These are phyloP conservation scores for Umbilicaria muhlenbergii DNA, from an alignment of 495 filamentous ascomycete genomes.

Conservation along the genomic window DNA sequence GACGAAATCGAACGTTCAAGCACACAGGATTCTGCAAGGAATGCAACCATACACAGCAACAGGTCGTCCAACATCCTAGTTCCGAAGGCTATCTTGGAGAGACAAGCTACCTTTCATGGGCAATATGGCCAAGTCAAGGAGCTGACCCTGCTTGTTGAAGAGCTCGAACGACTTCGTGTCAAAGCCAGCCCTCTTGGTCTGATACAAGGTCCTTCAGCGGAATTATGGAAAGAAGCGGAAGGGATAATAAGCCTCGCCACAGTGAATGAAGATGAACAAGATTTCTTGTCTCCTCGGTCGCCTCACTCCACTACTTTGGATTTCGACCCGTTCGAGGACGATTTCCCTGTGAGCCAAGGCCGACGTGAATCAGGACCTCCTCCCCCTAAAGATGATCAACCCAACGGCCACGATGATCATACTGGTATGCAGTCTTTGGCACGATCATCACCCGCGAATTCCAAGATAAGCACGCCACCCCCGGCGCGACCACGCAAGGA, in stretches of 20 bases:
- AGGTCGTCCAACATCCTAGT: slow-evolving; percentile 48
- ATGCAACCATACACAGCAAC: slow-evolving; percentile 14
- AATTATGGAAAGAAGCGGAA: slow-evolving; percentile 74
- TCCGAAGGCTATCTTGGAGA: slow-evolving; percentile 66
- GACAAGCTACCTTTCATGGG: slow-evolving; percentile 69
- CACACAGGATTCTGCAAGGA: slow-evolving; percentile 11
- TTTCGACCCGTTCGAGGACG: slow-evolving; percentile 45
- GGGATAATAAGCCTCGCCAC: slow-evolving; percentile 76
- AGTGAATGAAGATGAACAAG: slow-evolving; percentile 57
- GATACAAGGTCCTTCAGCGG: slow-evolving; percentile 40
- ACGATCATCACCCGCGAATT: slow-evolving; percentile 2
- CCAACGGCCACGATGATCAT: slow-evolving; percentile 1
- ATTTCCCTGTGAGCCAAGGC: slow-evolving; percentile 21
- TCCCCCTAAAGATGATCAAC: slow-evolving; percentile 6
- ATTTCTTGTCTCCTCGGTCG: slow-evolving; percentile 30
- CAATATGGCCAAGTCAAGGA: slow-evolving; percentile 81
- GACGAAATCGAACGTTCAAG: slow-evolving; percentile 32
- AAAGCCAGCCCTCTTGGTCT: slow-evolving; percentile 51
- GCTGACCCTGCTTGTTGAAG: slow-evolving; percentile 64
- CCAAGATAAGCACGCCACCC: slow-evolving; percentile 9
- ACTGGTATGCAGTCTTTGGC: slow-evolving; percentile 1
- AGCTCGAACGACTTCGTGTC: slow-evolving; percentile 53
- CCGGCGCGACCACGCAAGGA: slow-evolving; percentile 23
- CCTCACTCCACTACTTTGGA: slow-evolving; percentile 36
- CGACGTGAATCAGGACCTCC: slow-evolving; percentile 7